A percentile compares a stretch with the other conserved stretches of the same genome.
Evolutionary conservation across 202 grass and related monocot species (phyloP).

Genomic region (Panicum virgatum): DNA sequence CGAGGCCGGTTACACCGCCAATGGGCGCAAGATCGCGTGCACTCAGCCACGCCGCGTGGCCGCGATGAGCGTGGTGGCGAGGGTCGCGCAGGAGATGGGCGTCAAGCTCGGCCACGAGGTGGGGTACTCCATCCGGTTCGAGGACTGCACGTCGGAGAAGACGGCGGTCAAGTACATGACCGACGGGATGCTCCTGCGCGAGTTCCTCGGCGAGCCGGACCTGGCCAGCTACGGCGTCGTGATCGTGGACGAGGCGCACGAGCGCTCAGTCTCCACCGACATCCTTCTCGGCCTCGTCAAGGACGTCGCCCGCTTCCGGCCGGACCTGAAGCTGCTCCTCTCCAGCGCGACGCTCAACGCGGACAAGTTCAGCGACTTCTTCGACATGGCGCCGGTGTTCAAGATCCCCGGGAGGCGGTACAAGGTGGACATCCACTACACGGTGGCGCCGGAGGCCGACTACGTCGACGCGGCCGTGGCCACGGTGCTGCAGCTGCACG

Average conservation of each 20-base stretch:
- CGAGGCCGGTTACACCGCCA: slow-evolving; percentile 44
- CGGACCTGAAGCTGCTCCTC: slow-evolving; percentile 54
- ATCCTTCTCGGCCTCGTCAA: slow-evolving; percentile 64
- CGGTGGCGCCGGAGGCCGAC: slow-evolving; percentile 44
- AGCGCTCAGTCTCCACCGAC: slow-evolving; percentile 53
- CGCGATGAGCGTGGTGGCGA: slow-evolving; percentile 55
- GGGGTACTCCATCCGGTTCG: slow-evolving; percentile 68
- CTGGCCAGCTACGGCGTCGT: slow-evolving; percentile 55
- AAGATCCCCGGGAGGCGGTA: slow-evolving; percentile 49
- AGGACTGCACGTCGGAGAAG: slow-evolving; percentile 65
- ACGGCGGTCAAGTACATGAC: slow-evolving; percentile 68
- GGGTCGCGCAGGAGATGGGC: slow-evolving; percentile 62
- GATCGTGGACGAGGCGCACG: slow-evolving; percentile 65
- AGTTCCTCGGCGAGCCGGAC: slow-evolving; percentile 55
- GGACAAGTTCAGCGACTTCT: slow-evolving; percentile 51
- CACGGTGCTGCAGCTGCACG: slow-evolving; percentile 54
- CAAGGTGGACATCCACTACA: slow-evolving; percentile 51
- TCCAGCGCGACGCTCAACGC: slow-evolving; percentile 58
- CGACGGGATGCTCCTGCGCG: slow-evolving; percentile 56
- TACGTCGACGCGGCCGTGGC: slow-evolving; percentile 46
- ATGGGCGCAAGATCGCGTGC: slow-evolving; percentile 49
- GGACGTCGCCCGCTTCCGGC: slow-evolving; percentile 39
- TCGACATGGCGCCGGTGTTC: slow-evolving; percentile 52
- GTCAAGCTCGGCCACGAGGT: slow-evolving; percentile 64
- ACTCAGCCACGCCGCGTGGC: slow-evolving; percentile 62